Conservation (phyloP, 2,329 filamentous ascomycete genomes). For the Aspergillus latus region DNA sequence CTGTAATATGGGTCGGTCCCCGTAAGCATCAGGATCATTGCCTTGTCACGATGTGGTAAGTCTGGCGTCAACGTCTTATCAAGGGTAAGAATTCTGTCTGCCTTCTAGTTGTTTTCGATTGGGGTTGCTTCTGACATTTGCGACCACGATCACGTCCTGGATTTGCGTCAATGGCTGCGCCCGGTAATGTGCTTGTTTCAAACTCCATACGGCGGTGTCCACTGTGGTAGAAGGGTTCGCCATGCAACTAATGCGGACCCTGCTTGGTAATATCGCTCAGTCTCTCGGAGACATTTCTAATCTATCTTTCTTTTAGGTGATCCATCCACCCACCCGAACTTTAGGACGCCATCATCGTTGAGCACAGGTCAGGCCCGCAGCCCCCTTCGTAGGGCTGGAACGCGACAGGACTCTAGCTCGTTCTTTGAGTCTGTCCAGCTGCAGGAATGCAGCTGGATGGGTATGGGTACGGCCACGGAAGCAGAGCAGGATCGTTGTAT, state of each 20-base stretch:
- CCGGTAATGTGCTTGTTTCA: too few species aligned
- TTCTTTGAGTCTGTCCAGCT: background rate
- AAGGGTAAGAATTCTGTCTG: background rate
- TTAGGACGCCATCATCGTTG: background rate
- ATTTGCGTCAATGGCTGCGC: too few species aligned
- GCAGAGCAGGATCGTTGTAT: background rate
- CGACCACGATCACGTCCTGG: too few species aligned
- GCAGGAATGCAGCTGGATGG: too few species aligned
- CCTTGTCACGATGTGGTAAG: slow-evolving; percentile 6
- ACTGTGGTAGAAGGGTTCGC: too few species aligned
- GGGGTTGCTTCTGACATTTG: background rate
- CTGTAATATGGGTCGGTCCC: background rate
- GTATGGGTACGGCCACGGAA: background rate
- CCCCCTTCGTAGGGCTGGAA: background rate
- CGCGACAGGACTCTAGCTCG: background rate
- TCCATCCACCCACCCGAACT: too few species aligned
- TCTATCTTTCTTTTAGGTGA: too few species aligned
- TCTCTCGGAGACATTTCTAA: too few species aligned
- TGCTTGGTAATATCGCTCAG: too few species aligned
- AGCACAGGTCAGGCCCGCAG: background rate
- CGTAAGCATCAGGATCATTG: background rate
- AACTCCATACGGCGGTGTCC: too few species aligned
- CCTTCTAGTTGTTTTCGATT: background rate
- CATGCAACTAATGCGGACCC: too few species aligned
- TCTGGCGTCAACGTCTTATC: background rate